These are phyloP conservation scores for Ascochyta lentis DNA, from an alignment of 2,329 filamentous ascomycete species.

Conservation along the genomic window DNA sequence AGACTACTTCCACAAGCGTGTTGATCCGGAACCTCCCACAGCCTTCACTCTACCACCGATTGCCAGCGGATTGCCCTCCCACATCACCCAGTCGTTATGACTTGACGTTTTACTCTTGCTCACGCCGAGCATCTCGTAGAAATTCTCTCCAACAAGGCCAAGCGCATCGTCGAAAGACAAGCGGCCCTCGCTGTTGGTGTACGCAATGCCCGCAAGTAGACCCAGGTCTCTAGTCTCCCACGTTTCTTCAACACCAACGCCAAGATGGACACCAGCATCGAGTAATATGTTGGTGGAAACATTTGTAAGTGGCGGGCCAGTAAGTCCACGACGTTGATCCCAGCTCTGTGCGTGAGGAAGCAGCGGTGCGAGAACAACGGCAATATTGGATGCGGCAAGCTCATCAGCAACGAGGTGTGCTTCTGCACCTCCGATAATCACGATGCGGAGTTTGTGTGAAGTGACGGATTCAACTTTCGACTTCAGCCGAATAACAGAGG, in stretches of 20 bases:
- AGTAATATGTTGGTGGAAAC: conserved; percentile 65
- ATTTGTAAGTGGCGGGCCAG: conserved; percentile 70
- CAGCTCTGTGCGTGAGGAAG: conserved; percentile 63
- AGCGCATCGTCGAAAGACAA: conserved; percentile 63
- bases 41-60: conserved; percentile 61
- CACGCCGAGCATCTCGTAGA: conserved; percentile 65
- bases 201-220: conserved; percentile 66
- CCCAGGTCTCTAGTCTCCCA: conserved; percentile 68
- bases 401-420: conserved; percentile 65
- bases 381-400: conserved; percentile 63
- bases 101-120: conserved; percentile 29
- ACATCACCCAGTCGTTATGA: conserved; percentile 64
- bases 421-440: conserved; percentile 69
- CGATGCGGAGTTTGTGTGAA: conserved; percentile 54
- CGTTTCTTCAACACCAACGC: conserved; percentile 66
- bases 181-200: conserved; percentile 62
- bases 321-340: conserved; percentile 68
- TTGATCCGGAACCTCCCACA: conserved; percentile 13
- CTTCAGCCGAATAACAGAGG: conserved; percentile 66
- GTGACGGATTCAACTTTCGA: conserved; percentile 56
- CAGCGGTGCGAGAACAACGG: conserved; percentile 67
- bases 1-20: conserved; percentile 18
- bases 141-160: conserved; percentile 63
- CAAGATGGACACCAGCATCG: conserved; percentile 64
- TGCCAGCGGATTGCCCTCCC: conserved; percentile 68